phyloP scores from a whole-genome alignment of 805 yeast genomes.

The Metschnikowia cerradonensis region DNA sequence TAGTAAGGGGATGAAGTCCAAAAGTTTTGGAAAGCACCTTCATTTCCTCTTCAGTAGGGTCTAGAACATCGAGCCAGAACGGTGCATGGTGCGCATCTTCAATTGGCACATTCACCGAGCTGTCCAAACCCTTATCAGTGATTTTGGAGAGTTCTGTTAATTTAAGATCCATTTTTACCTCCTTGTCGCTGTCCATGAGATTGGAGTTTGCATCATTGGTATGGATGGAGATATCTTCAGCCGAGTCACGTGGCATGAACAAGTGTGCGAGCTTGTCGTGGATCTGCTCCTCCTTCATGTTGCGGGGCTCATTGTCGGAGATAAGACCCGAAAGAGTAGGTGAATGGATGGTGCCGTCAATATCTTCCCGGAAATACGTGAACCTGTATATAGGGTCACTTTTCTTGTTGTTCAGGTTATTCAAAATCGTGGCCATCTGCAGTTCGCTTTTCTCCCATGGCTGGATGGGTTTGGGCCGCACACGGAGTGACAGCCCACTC shows the following conservation, averaged over 20 bases:
- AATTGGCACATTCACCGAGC: background rate
- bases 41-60: conserved; percentile 97
- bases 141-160: background rate
- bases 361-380: conserved; percentile 87
- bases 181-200: background rate
- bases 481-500: conserved; percentile 37
- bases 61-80: conserved; percentile 83
- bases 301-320: conserved; percentile 7
- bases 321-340: conserved; percentile 77
- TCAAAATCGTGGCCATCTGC: conserved; percentile 29
- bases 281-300: conserved; percentile 11
- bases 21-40: conserved; percentile 84
- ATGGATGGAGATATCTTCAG: conserved; percentile 3
- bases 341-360: conserved; percentile 85
- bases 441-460: conserved; percentile 60
- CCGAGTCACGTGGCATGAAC: conserved; percentile 5
- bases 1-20: conserved; percentile 93
- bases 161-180: background rate
- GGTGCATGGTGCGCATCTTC: conserved; percentile 22
- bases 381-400: conserved; percentile 55
- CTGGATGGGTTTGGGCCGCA: conserved; percentile 69
- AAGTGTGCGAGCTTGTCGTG: conserved; percentile 8
- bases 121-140: background rate
- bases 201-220: background rate
- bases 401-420: conserved; percentile 25